Percentiles rank a stretch among this genome's conserved stretches.
Evolutionary conservation across 2,329 filamentous ascomycete genomes (phyloP).

Genomic region (Ciborinia camelliae): DNA sequence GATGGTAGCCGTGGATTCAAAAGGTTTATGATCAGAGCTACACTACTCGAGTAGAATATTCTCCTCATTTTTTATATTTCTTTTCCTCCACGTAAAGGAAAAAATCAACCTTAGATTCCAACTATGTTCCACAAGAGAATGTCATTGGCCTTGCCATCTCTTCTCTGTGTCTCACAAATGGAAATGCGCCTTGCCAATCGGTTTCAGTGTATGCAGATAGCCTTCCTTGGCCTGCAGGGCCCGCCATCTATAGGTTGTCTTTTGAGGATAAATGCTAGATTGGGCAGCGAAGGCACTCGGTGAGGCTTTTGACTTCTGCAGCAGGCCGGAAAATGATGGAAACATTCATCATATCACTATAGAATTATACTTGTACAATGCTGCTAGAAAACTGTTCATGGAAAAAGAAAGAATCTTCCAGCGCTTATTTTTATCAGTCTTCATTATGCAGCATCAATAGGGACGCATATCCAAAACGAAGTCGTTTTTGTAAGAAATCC

Average conservation of each 20-base stretch:
- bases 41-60: too few species aligned
- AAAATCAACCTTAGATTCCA: too few species aligned
- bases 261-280: neutral
- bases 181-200: neutral
- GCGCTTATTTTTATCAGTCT: neutral
- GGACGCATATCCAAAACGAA: neutral
- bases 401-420: neutral
- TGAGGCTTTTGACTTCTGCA: neutral
- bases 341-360: neutral
- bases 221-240: too few species aligned
- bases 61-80: too few species aligned
- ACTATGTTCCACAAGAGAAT: neutral
- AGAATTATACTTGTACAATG: neutral
- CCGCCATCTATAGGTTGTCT: neutral
- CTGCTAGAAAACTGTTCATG: neutral
- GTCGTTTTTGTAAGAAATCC: neutral
- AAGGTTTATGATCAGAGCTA: neutral
- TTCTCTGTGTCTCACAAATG: neutral
- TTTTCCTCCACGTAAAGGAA: too few species aligned
- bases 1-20: neutral
- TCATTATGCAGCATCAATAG: neutral
- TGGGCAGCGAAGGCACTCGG: neutral
- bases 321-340: neutral
- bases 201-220: neutral
- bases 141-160: neutral